These are phyloP conservation scores for Dysphania ambrosioides DNA, from an alignment of 148 eudicot genomes.

Conservation along the genomic window DNA sequence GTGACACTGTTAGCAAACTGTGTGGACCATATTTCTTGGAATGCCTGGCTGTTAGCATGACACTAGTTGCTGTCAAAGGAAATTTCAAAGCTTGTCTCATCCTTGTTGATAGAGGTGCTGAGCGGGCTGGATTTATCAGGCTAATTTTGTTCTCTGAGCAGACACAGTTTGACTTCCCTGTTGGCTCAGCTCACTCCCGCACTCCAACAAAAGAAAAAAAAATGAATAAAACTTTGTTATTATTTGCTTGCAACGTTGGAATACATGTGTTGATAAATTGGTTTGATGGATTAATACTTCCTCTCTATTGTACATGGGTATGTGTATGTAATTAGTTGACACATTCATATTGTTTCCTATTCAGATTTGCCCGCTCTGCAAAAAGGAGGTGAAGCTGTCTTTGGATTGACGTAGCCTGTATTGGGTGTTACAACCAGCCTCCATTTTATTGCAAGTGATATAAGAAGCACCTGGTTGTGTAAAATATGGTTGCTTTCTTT, in stretches of 20 bases:
- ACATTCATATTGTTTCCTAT: neutral
- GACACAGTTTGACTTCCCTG: neutral
- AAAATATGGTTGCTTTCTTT: neutral
- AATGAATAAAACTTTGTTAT: too few relatives aligned
- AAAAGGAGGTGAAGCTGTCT: constrained; percentile 37
- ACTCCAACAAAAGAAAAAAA: too few relatives aligned
- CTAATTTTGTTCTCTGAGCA: neutral
- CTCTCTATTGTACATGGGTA: neutral
- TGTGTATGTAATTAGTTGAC: neutral
- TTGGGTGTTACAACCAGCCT: neutral
- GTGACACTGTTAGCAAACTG: neutral
- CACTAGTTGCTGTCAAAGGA: neutral
- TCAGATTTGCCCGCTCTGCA: constrained; percentile 65
- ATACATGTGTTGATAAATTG: neutral
- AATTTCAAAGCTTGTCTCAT: neutral
- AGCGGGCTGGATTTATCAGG: neutral
- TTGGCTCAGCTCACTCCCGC: neutral
- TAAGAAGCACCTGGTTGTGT: constrained; percentile 1
- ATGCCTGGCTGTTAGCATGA: neutral
- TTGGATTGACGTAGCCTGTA: neutral
- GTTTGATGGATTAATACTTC: neutral
- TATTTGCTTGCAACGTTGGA: neutral
- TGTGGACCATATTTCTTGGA: neutral
- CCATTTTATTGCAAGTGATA: constrained; percentile 5
- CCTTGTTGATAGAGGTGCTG: neutral